These are phyloP conservation scores for Cryphonectria nitschkei DNA, from an alignment of 2,329 filamentous ascomycete genomes.

Conservation along the genomic window DNA sequence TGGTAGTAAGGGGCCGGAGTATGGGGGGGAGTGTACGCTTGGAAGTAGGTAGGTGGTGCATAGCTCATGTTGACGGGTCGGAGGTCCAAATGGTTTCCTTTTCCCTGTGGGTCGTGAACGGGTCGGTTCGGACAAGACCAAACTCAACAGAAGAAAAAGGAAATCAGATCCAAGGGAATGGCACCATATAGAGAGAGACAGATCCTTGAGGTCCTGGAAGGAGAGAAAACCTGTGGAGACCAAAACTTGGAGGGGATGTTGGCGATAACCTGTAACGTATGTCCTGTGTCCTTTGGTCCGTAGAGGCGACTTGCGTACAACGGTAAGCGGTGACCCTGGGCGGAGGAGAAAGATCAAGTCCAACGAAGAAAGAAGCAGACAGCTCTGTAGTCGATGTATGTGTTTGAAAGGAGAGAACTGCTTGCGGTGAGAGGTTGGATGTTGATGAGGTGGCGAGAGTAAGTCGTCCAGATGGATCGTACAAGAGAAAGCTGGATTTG, in stretches of 20 bases:
- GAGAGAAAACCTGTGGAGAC: conserved; percentile 23
- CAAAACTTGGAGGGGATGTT: conserved; percentile 14
- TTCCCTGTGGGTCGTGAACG: conserved; percentile 16
- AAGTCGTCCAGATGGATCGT: not conserved
- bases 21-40: not conserved
- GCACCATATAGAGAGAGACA: conserved; percentile 14
- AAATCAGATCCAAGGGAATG: conserved; percentile 19
- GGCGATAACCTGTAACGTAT: conserved; percentile 30
- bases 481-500: not conserved
- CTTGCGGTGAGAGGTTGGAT: not conserved
- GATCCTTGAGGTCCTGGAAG: conserved; percentile 18
- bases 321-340: not conserved
- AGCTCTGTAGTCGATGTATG: not conserved
- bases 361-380: not conserved
- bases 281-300: conserved; percentile 28
- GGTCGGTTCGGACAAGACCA: conserved; percentile 17
- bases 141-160: conserved; percentile 19
- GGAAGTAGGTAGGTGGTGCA: not conserved
- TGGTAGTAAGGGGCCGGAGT: not conserved
- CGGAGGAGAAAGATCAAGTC: not conserved
- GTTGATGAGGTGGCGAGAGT: not conserved
- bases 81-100: conserved; percentile 5
- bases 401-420: not conserved
- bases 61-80: conserved; percentile 10
- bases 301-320: not conserved